phyloP scores from a whole-genome alignment of 495 filamentous ascomycete genomes.

The Tuber umbilicatum region DNA sequence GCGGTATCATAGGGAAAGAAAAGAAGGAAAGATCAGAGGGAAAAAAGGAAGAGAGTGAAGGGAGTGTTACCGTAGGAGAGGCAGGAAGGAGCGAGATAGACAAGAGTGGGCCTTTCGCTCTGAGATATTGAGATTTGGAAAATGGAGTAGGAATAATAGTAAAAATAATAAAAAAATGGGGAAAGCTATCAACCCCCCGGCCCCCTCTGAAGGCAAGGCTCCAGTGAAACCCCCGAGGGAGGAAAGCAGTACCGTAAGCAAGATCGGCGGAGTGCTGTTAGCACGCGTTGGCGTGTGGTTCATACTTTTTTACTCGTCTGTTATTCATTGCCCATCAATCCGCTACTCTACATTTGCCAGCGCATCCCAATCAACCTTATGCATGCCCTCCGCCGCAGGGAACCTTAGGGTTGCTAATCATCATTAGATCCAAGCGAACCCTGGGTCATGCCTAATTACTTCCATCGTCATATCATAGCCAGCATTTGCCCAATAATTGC shows the following conservation, averaged over 20 bases:
- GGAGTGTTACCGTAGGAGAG: too few species aligned
- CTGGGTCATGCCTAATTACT: conserved; percentile 32
- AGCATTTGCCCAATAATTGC: neutral
- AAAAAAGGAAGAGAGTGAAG: neutral
- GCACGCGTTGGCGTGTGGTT: conserved; percentile 16
- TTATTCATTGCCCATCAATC: neutral
- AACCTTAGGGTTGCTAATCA: conserved; percentile 36
- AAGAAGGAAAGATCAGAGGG: conserved; percentile 5
- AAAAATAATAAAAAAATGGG: conserved; percentile 25
- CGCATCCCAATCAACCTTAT: conserved; percentile 30
- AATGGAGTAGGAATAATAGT: neutral
- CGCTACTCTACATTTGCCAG: conserved; percentile 30
- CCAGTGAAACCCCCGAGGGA: neutral
- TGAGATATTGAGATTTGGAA: neutral
- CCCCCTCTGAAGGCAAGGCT: neutral
- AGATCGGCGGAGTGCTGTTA: conserved; percentile 35
- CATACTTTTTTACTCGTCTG: neutral
- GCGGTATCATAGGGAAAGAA: conserved; percentile 21
- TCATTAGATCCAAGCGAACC: conserved; percentile 29
- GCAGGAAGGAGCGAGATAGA: neutral
- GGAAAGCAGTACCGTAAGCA: conserved; percentile 31
- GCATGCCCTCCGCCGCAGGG: conserved; percentile 28
- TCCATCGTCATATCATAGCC: conserved; percentile 28
- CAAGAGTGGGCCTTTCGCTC: neutral
- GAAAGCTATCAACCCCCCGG: conserved; percentile 17